These are phyloP conservation scores for Aureobasidium pullulans DNA, from an alignment of 2,329 filamentous ascomycete species.

Conservation along the genomic window DNA sequence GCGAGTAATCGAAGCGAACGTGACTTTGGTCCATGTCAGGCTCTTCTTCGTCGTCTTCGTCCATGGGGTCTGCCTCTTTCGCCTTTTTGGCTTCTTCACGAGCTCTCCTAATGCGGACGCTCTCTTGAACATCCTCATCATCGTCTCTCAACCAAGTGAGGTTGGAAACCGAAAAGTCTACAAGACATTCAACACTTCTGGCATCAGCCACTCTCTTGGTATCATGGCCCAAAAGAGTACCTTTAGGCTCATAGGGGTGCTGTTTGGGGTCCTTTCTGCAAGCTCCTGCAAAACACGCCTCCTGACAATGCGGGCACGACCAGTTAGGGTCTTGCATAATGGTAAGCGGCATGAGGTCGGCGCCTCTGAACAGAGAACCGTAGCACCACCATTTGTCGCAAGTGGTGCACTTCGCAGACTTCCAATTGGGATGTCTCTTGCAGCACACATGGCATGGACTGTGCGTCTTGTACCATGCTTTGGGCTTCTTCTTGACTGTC, in stretches of 20 bases:
- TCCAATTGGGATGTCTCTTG: conserved; percentile 73
- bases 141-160: conserved; percentile 66
- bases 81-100: conserved; percentile 47
- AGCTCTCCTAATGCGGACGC: conserved; percentile 32
- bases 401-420: conserved; percentile 70
- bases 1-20: conserved; percentile 37
- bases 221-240: conserved; percentile 82
- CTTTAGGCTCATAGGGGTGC: conserved; percentile 75
- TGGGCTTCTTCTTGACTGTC: conserved; percentile 53
- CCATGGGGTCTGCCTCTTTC: conserved; percentile 40
- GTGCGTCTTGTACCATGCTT: conserved; percentile 43
- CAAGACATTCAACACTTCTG: conserved; percentile 79
- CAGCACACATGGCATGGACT: conserved; percentile 74
- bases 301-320: conserved; percentile 80
- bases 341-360: conserved; percentile 78
- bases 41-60: conserved; percentile 37
- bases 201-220: conserved; percentile 85
- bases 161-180: conserved; percentile 88
- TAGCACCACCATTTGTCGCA: conserved; percentile 83
- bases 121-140: conserved; percentile 35
- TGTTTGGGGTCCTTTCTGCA: conserved; percentile 66
- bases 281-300: conserved; percentile 77
- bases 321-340: conserved; percentile 75
- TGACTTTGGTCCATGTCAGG: conserved; percentile 30
- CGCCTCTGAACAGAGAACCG: conserved; percentile 83